A percentile compares a stretch with the other conserved stretches of the same genome.
phyloP scores from a whole-genome alignment of 768 basidiomycete species.

The Tulasnella sp. region DNA sequence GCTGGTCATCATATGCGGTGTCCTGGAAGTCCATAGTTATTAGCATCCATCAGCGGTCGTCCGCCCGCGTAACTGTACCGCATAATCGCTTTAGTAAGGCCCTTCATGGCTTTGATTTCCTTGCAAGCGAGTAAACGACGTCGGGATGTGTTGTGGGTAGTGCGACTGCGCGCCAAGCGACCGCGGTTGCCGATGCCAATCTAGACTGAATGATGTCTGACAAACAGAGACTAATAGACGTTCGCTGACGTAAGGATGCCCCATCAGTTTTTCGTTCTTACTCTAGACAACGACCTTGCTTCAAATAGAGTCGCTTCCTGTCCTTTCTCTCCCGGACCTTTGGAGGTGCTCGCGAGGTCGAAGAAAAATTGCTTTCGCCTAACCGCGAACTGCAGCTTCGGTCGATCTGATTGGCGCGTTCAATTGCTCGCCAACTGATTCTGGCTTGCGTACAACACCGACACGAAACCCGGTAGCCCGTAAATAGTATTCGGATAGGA shows the following conservation, averaged over 20 bases:
- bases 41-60: neutral
- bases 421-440: constrained; percentile 6
- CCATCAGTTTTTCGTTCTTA: neutral
- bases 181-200: neutral
- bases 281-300: neutral
- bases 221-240: neutral
- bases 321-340: neutral
- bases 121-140: neutral
- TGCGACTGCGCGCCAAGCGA: constrained; percentile 4
- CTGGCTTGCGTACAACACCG: constrained; percentile 12
- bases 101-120: constrained; percentile 59
- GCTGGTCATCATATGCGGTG: constrained; percentile 83
- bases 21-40: constrained; percentile 44
- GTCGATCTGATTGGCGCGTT: constrained; percentile 17
- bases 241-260: neutral
- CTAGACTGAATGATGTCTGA: neutral
- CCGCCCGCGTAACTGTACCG: constrained; percentile 46
- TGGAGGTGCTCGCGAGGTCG: constrained; percentile 26
- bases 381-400: constrained; percentile 15
- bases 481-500: neutral
- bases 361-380: constrained; percentile 7
- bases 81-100: constrained; percentile 69
- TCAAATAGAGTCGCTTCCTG: constrained; percentile 25
- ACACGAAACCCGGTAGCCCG: neutral
- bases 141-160: neutral